These are phyloP conservation scores for Ceratocystis albifundus DNA, from an alignment of 2,329 filamentous ascomycete genomes.

Conservation along the genomic window DNA sequence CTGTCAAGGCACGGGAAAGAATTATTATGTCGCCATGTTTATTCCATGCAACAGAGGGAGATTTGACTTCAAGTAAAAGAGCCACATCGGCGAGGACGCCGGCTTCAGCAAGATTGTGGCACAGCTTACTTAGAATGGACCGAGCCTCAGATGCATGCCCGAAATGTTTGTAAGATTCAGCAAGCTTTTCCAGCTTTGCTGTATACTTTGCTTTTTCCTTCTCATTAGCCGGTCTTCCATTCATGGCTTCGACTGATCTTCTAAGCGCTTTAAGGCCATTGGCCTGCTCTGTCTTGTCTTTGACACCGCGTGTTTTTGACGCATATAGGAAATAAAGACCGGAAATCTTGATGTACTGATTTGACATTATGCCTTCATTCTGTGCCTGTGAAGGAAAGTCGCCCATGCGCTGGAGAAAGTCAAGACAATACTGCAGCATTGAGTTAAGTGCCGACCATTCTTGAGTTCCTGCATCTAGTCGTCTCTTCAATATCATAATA, in stretches of 20 bases:
- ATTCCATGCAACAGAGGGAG: conserved; percentile 45
- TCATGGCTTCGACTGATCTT: conserved; percentile 52
- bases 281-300: conserved; percentile 33
- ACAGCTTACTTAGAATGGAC: conserved; percentile 48
- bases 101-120: conserved; percentile 48
- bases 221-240: conserved; percentile 42
- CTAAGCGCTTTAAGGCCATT: conserved; percentile 46
- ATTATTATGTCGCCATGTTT: conserved; percentile 38
- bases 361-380: conserved; percentile 29
- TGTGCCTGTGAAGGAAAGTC: conserved; percentile 28
- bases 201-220: conserved; percentile 49
- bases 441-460: conserved; percentile 47
- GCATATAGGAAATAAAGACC: conserved; percentile 56
- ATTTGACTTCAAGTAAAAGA: conserved; percentile 36
- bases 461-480: conserved; percentile 38
- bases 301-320: conserved; percentile 32
- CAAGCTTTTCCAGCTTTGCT: conserved; percentile 55
- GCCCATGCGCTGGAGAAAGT: conserved; percentile 43
- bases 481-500: conserved; percentile 44
- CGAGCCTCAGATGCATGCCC: conserved; percentile 47
- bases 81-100: conserved; percentile 47
- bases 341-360: conserved; percentile 54
- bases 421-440: conserved; percentile 44
- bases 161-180: conserved; percentile 45
- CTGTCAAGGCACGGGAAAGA: conserved; percentile 48